phyloP scores from a whole-genome alignment of 1,139 yeast genomes.

The Kluyveromyces sp. region DNA sequence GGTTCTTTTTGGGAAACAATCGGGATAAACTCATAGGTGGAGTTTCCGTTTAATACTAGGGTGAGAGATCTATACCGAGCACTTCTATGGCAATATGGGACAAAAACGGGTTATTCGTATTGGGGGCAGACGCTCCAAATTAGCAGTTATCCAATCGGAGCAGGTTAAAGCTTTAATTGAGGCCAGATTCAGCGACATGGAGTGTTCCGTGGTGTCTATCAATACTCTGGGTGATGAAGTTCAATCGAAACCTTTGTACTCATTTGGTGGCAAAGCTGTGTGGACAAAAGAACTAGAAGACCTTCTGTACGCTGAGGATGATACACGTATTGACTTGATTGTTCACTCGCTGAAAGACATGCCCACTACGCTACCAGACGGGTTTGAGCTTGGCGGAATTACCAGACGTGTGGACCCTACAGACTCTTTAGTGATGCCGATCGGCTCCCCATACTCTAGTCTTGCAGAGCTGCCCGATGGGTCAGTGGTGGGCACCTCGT shows the following conservation, averaged over 20 bases:
- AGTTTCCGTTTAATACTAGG: too few species aligned
- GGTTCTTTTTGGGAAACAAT: neutral
- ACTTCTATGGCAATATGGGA: neutral
- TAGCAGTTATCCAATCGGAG: conserved; percentile 84
- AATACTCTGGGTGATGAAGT: conserved; percentile 87
- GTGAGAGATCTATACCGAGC: neutral
- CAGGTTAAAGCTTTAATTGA: conserved; percentile 59
- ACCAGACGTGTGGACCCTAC: conserved; percentile 84
- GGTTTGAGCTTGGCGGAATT: conserved; percentile 83
- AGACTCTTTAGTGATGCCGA: conserved; percentile 84
- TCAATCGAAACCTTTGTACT: conserved; percentile 76
- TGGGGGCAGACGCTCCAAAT: conserved; percentile 83
- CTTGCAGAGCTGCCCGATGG: conserved; percentile 77
- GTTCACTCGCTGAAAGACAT: conserved; percentile 93
- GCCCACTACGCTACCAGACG: conserved; percentile 89
- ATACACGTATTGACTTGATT: conserved; percentile 57
- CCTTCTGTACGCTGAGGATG: conserved; percentile 54
- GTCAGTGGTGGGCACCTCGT: conserved; percentile 86
- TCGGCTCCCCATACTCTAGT: conserved; percentile 52
- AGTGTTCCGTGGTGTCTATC: conserved; percentile 70
- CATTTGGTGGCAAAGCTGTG: conserved; percentile 91
- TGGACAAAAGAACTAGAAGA: conserved; percentile 96
- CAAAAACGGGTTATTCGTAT: conserved; percentile 34
- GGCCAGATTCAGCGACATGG: conserved; percentile 50
- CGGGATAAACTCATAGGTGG: neutral